Evolutionary conservation across 2,329 filamentous ascomycete species (phyloP).

Genomic region (Beauveria sp.): DNA sequence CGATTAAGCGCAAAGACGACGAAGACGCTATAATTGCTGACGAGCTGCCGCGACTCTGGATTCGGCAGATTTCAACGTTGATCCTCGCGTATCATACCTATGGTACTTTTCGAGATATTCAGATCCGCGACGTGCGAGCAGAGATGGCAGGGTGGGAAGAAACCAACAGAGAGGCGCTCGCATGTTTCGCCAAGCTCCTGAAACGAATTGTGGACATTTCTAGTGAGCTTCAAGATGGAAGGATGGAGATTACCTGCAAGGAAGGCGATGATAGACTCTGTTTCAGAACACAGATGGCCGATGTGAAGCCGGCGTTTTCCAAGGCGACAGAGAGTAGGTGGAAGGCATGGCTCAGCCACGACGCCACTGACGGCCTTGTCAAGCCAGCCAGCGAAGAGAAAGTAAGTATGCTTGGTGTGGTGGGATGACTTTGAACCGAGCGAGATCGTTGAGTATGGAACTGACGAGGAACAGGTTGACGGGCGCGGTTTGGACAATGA

Average conservation of each 20-base stretch:
- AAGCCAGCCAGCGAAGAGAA: not conserved
- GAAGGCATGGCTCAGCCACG: not conserved
- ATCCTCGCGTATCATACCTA: not conserved
- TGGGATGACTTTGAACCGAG: too few species aligned
- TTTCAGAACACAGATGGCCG: slow-evolving; percentile 16
- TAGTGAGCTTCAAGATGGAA: not conserved
- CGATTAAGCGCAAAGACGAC: not conserved
- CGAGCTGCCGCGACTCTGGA: not conserved
- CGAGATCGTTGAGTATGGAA: not conserved
- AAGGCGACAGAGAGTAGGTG: slow-evolving; percentile 19
- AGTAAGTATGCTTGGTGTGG: not conserved
- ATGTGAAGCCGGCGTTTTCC: slow-evolving; percentile 20
- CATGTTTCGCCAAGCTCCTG: not conserved
- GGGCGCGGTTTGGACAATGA: not conserved
- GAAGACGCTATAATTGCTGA: not conserved
- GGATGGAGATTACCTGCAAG: not conserved
- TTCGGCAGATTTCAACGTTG: not conserved
- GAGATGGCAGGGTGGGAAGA: not conserved
- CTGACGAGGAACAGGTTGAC: not conserved
- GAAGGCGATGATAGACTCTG: slow-evolving; percentile 14
- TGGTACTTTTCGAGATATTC: not conserved
- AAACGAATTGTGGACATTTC: not conserved
- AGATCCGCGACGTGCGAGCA: not conserved
- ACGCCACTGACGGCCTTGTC: not conserved
- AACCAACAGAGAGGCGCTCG: not conserved